These are phyloP conservation scores for Penicillium cinerascens DNA, from an alignment of 495 filamentous ascomycete genomes.

Conservation along the genomic window DNA sequence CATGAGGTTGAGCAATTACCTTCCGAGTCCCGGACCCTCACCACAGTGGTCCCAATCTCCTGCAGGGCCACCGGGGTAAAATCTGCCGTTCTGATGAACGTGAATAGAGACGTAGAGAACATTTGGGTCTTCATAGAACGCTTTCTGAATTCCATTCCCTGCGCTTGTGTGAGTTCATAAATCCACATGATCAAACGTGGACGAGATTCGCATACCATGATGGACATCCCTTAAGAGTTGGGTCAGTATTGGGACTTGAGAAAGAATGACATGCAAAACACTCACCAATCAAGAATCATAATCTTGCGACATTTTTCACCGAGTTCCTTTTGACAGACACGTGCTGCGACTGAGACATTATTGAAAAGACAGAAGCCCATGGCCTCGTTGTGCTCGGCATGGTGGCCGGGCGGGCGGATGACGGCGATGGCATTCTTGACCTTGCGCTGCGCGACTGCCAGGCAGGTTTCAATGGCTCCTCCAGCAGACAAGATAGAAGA, in stretches of 20 bases:
- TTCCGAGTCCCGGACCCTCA: conserved; percentile 66
- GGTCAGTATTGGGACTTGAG: conserved; percentile 22
- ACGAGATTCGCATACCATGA: conserved; percentile 43
- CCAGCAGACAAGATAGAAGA: conserved; percentile 83
- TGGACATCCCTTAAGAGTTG: conserved; percentile 55
- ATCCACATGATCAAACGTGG: not conserved
- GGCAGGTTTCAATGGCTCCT: conserved; percentile 90
- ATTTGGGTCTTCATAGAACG: conserved; percentile 92
- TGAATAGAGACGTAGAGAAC: conserved; percentile 97
- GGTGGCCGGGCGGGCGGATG: conserved; percentile 91
- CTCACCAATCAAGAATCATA: conserved; percentile 93
- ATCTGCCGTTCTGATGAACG: conserved; percentile 73
- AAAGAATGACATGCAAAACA: conserved; percentile 12
- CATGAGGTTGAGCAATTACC: conserved; percentile 30
- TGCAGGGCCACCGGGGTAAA: conserved; percentile 77
- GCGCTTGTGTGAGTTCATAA: conserved; percentile 16
- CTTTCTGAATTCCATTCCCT: conserved; percentile 96
- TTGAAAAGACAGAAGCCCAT: conserved; percentile 98
- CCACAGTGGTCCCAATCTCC: conserved; percentile 78
- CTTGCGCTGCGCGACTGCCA: conserved; percentile 70
- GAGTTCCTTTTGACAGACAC: conserved; percentile 72
- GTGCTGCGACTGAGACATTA: conserved; percentile 88
- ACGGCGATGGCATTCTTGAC: conserved; percentile 95
- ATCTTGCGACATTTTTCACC: conserved; percentile 80
- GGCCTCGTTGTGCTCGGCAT: conserved; percentile 77